phyloP scores from a whole-genome alignment of 192 early-diverging fungal species.

The Dissophora ornata region DNA sequence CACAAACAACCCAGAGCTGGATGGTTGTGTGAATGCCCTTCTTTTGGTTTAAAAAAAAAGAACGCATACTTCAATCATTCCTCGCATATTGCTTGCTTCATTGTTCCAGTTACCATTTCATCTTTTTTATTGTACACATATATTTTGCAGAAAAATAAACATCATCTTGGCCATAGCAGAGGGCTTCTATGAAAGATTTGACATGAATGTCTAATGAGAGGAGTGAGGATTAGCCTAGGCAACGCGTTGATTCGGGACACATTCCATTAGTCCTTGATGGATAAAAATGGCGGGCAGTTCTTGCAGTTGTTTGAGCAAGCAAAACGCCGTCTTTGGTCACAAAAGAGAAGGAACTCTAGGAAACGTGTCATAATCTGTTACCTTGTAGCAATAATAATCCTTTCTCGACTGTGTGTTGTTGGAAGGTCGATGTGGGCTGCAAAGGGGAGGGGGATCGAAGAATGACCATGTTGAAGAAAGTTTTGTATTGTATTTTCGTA shows the following conservation, averaged over 20 bases:
- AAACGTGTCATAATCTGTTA: no score
- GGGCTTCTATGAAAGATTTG: no score
- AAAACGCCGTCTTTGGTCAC: no score
- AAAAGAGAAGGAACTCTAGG: no score
- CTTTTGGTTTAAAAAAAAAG: constrained; percentile 79
- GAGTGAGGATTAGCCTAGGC: background rate
- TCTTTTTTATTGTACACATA: constrained; percentile 28
- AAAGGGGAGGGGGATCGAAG: no score
- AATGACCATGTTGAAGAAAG: background rate
- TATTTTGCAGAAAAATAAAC: constrained; percentile 3
- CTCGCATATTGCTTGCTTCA: constrained; percentile 4
- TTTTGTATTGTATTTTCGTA: background rate
- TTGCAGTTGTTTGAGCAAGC: no score
- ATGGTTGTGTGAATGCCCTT: constrained; percentile 95
- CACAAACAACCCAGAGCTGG: constrained; percentile 99
- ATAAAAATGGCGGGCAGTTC: constrained; percentile 13
- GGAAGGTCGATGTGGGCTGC: no score
- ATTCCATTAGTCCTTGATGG: background rate
- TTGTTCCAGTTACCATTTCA: constrained; percentile 7
- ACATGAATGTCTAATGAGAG: no score
- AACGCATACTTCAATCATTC: background rate
- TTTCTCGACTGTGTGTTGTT: no score
- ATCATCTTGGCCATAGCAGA: constrained; percentile 4
- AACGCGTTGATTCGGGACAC: background rate
- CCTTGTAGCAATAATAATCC: no score